Percentiles rank a stretch among this genome's conserved stretches.
These are phyloP conservation scores for Telfairia occidentalis DNA, from an alignment of 331 rosid genomes.

Conservation along the genomic window DNA sequence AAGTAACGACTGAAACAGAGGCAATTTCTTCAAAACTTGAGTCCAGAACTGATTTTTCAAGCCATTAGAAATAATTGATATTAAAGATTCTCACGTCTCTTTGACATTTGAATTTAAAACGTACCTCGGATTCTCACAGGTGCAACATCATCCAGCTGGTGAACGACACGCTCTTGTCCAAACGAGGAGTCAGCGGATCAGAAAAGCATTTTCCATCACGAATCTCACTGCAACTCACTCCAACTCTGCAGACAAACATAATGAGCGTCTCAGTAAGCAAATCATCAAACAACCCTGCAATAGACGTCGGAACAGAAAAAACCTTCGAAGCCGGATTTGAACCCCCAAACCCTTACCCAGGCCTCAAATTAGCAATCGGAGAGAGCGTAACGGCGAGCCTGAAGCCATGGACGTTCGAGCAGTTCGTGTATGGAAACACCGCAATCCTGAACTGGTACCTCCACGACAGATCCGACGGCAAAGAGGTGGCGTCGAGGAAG, in stretches of 20 bases:
- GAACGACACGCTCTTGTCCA: slow-evolving; percentile 42
- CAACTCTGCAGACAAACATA: slow-evolving; percentile 45
- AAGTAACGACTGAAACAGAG: not conserved
- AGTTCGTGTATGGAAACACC: slow-evolving; percentile 58
- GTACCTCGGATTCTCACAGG: slow-evolving; percentile 25
- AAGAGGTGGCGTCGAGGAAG: slow-evolving; percentile 55
- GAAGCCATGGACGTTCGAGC: slow-evolving; percentile 85
- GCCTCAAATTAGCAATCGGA: slow-evolving; percentile 44
- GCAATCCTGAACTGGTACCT: slow-evolving; percentile 80
- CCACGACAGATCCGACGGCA: slow-evolving; percentile 66
- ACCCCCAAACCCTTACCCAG: slow-evolving; percentile 36
- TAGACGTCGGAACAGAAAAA: slow-evolving; percentile 52
- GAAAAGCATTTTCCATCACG: slow-evolving; percentile 85
- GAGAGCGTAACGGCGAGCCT: slow-evolving; percentile 44
- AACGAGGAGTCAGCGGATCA: slow-evolving; percentile 45
- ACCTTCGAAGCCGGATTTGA: slow-evolving; percentile 57
- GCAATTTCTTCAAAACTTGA: not conserved
- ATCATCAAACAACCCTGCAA: slow-evolving; percentile 72
- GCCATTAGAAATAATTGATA: not conserved
- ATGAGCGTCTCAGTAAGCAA: slow-evolving; percentile 63
- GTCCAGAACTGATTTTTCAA: not conserved
- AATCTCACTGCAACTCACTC: slow-evolving; percentile 66
- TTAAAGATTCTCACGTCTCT: not conserved
- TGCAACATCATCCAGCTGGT: slow-evolving; percentile 61
- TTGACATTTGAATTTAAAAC: not conserved